Base-by-base conservation (phyloP, 2,329 filamentous ascomycete genomes). In the Fonsecaea monophora region DNA sequence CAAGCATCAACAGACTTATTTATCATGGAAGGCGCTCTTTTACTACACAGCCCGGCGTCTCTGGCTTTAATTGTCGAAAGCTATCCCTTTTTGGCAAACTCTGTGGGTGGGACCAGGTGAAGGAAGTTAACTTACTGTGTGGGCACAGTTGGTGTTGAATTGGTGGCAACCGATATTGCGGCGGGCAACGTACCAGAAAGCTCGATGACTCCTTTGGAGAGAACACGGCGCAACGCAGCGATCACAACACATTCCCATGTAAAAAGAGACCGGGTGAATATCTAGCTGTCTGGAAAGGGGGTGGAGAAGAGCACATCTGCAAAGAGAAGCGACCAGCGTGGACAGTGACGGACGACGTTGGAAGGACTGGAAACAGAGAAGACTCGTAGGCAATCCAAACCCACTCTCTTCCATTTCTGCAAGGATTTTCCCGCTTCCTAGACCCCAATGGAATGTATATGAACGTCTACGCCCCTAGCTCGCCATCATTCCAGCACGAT, bases 401-500 rank as follows among this genome's bases (percentile, higher is more conserved):
- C 30, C 25, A 25, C 38, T 18, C 40, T 9, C 35, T 18, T 55
- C 13, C 30, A 37, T 55, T 45, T 18, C 9, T 45, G 4, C 6
- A 21, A 5, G 5, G 37, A 5, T 45, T 45, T 8, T 13, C 45
- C 7, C 25, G 13, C 13, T 12, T 50, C 45, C 45, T 12, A 2
- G 6, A 9, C 21, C 4, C 45, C 18, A 50, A 21, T 15, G 12
- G 15, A 15, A 25, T 25, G 25, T 15, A 50, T 1, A 25, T 25
- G 25, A 25, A 25, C 3, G 25, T 25, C 45, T 50, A 50, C 9
- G 18, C 12, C 45, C 4, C 34, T n/a, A 40, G 18, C 25, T 60
- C 12, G 18, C 37, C 45, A 4, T 35, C 45, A 15, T 25, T 61
- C 59, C n/a, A 97, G 77, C 15, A 92, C 85, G 72, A 98, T 89